phyloP scores from a whole-genome alignment of 1,284 basidiomycete genomes.

The Ganoderma leucocontextum region DNA sequence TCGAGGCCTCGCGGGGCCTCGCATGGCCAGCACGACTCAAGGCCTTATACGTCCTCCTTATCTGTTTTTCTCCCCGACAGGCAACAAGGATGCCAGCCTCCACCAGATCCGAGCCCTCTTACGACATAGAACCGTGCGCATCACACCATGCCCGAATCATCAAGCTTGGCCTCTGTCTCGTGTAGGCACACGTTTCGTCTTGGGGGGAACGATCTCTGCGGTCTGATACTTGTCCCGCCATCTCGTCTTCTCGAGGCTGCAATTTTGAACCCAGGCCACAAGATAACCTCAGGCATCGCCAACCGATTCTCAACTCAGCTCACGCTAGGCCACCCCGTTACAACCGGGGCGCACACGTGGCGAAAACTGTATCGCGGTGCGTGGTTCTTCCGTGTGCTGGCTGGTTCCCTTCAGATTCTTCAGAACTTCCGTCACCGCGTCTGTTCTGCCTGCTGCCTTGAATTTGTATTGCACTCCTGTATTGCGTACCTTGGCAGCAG shows the following conservation, averaged over 20 bases:
- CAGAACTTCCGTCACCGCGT: not conserved
- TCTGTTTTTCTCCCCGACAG: not conserved
- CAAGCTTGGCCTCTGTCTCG: not conserved
- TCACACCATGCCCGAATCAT: constrained; percentile 6
- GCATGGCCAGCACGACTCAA: not conserved
- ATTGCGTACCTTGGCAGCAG: not conserved
- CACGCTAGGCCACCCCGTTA: not conserved
- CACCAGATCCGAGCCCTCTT: constrained; percentile 3
- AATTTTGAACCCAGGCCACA: not conserved
- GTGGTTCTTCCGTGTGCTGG: not conserved
- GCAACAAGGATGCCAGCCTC: not conserved
- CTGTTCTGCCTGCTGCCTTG: not conserved
- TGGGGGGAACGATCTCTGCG: not conserved
- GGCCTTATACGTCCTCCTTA: constrained; percentile 7
- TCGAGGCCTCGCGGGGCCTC: not conserved
- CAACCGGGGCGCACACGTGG: not conserved
- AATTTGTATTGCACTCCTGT: not conserved
- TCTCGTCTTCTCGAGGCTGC: not conserved
- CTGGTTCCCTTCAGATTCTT: not conserved
- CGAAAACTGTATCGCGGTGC: not conserved
- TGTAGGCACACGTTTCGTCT: constrained; percentile 2
- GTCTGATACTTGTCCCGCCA: not conserved
- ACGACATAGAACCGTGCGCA: constrained; percentile 3
- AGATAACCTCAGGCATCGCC: not conserved
- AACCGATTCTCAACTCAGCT: not conserved